Evolutionary conservation across 495 filamentous ascomycete genomes (phyloP).

Genomic region (Daldinia caldariorum): DNA sequence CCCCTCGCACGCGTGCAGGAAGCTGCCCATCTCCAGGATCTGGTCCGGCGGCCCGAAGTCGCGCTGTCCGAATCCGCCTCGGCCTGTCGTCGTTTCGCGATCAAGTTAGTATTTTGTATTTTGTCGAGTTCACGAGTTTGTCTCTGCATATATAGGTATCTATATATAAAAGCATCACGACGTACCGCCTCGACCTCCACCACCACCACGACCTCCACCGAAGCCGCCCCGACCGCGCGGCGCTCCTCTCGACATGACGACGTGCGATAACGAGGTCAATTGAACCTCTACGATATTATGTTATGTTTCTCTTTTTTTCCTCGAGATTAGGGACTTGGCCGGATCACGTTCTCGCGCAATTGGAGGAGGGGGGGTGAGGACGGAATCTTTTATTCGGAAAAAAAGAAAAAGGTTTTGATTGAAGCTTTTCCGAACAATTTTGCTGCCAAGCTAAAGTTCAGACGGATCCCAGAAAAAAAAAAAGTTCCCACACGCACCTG

Average conservation of each 20-base stretch:
- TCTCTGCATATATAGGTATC: neutral
- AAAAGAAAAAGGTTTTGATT: neutral
- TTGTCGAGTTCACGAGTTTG: neutral
- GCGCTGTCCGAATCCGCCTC: slow-evolving; percentile 63
- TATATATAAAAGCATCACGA: neutral
- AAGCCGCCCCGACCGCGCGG: slow-evolving; percentile 50
- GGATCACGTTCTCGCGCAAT: neutral
- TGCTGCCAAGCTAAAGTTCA: slow-evolving; percentile 11
- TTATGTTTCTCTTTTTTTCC: too few species aligned
- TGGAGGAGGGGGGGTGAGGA: too few species aligned
- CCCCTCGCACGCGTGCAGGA: slow-evolving; percentile 93
- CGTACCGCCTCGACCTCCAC: slow-evolving; percentile 41
- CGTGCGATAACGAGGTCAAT: slow-evolving; percentile 25
- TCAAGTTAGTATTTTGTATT: too few species aligned
- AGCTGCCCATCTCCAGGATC: slow-evolving; percentile 83
- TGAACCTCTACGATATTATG: neutral
- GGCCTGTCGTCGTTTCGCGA: slow-evolving; percentile 49
- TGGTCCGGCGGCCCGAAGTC: slow-evolving; percentile 64
- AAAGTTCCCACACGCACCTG: neutral
- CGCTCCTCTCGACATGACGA: slow-evolving; percentile 50
- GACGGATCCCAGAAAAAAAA: too few species aligned
- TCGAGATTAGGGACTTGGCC: neutral
- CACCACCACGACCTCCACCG: slow-evolving; percentile 43
- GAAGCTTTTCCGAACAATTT: slow-evolving; percentile 6
- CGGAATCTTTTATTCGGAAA: too few species aligned